Evolutionary conservation across 441 rosid genomes (phyloP), one percentile per base, ranked within the genome.

Genomic region (Rhodomyrtus psidioides): DNA sequence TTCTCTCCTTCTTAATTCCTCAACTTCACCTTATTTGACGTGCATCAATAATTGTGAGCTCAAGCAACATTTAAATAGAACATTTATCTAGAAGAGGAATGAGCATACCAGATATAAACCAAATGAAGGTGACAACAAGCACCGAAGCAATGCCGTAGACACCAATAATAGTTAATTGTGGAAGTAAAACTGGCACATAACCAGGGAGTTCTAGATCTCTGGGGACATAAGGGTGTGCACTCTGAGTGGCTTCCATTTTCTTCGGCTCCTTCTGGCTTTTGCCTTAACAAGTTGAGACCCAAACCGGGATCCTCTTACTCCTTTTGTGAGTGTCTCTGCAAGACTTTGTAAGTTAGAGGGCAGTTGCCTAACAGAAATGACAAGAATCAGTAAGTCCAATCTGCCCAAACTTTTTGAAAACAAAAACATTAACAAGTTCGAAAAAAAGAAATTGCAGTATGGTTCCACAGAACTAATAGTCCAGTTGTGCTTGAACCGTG

Each of bases 181-280:
- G 86, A 90, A 97, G 94, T n/a, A 87, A 55, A 17, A 87, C 88
- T 3, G 99, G 96, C 8, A 92, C 95, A 83, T 91, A 96, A 53
- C 90, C 98, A 1, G 91, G 91, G 17, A 97, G 93, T 42, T 91
- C 82, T 86, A 96, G 94, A 94, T 97, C 99, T 88, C 88, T 90
- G 9, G 99, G 98, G 70, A 93, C 90, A 86, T 95, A 97, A 0
- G 99, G 98, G 90, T 97, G 98, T 14, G 84, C 82, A 27, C 23
- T 59, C 30, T 60, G 60, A 14, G 14, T 83, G n/a, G 81, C 81
- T 55, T 56, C 87, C 87, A 82, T 86, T 62, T 82, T 54, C 81
- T 85, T 58, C 76, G 24, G 65, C 84, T 90, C 91, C 89, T 57
- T 91, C 86, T 90, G 82, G 84, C 88, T 88, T 87, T 16, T 57